phyloP scores from a whole-genome alignment of 306 rosid species.

The Arachis stenosperma region DNA sequence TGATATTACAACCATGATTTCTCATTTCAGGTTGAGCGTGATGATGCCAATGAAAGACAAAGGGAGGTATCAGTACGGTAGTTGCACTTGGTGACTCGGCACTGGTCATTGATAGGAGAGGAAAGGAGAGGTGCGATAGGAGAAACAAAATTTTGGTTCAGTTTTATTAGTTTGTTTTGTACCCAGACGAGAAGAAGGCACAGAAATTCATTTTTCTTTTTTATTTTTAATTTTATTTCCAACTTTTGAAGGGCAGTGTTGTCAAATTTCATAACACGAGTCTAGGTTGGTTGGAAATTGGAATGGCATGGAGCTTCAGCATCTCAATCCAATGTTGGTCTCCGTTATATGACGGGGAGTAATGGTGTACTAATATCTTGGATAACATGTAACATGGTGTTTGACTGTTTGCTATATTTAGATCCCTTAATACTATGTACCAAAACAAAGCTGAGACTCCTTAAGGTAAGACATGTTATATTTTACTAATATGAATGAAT shows the following conservation, averaged over 20 bases:
- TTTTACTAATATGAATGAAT: too few species aligned
- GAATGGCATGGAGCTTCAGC: neutral
- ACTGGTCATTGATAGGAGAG: constrained; percentile 14
- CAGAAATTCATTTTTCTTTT: too few species aligned
- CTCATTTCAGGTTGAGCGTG: constrained; percentile 54
- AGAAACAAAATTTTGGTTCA: constrained; percentile 29
- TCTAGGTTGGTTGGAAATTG: neutral
- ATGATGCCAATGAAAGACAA: constrained; percentile 55
- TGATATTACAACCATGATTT: constrained; percentile 22
- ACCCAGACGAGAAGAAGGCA: neutral
- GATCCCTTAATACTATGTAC: too few species aligned
- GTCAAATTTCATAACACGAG: constrained; percentile 8
- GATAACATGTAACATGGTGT: neutral
- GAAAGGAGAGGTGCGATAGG: constrained; percentile 3
- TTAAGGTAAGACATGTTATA: too few species aligned
- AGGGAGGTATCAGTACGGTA: constrained; percentile 45
- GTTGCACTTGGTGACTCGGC: constrained; percentile 9
- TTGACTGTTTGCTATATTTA: neutral
- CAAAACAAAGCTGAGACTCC: neutral
- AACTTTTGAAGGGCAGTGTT: neutral
- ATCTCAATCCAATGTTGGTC: constrained; percentile 11
- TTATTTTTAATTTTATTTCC: neutral
- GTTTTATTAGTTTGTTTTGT: constrained; percentile 28
- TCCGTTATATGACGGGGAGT: neutral
- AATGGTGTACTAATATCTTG: neutral